These are phyloP conservation scores for Emergomyces africanus DNA, from an alignment of 2,329 filamentous ascomycete genomes.

Conservation along the genomic window DNA sequence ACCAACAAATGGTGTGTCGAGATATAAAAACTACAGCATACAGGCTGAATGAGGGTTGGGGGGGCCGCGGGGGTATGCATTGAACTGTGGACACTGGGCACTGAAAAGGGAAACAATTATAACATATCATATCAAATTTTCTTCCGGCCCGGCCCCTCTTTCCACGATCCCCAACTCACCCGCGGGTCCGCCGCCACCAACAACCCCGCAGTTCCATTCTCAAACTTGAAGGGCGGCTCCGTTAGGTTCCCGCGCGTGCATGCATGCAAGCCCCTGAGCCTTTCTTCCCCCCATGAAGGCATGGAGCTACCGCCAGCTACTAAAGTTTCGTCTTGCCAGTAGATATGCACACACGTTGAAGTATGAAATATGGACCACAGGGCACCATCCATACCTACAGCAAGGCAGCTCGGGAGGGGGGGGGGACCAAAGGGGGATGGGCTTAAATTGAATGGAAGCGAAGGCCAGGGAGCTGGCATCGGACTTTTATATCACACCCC, in stretches of 20 bases:
- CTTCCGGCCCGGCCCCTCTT: not conserved
- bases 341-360: not conserved
- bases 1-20: not conserved
- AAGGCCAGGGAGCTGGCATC: not conserved
- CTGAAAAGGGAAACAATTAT: not conserved
- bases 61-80: not conserved
- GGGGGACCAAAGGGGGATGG: too few relatives aligned
- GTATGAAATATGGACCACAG: not conserved
- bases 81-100: not conserved
- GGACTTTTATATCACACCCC: too few relatives aligned
- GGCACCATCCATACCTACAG: not conserved
- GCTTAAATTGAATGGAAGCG: not conserved
- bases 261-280: not conserved
- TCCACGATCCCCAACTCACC: not conserved
- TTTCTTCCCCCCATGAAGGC: not conserved
- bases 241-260: not conserved
- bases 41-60: not conserved
- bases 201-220: not conserved
- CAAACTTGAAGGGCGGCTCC: not conserved
- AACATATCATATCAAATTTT: not conserved
- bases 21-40: not conserved
- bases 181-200: not conserved
- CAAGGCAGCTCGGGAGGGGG: not conserved
- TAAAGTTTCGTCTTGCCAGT: not conserved
- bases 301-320: not conserved